phyloP scores from a whole-genome alignment of 768 basidiomycete species.

The Pulveroboletus ravenelii region DNA sequence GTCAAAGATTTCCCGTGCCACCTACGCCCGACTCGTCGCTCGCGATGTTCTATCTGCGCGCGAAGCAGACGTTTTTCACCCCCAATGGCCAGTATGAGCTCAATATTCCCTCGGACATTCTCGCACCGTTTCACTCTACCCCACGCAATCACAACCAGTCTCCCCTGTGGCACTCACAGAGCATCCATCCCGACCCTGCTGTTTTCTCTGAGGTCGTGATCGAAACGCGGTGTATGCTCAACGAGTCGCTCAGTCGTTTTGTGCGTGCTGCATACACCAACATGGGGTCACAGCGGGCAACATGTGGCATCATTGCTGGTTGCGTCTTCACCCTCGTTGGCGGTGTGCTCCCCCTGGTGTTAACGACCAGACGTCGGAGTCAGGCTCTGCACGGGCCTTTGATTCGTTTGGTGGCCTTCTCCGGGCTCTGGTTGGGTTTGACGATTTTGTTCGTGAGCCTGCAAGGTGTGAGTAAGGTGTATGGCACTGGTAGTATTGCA shows the following conservation, averaged over 20 bases:
- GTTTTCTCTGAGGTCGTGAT: constrained; percentile 57
- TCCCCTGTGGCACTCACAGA: constrained; percentile 26
- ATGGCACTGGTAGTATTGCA: neutral
- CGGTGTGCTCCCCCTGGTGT: constrained; percentile 48
- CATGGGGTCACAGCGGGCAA: constrained; percentile 64
- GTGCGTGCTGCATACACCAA: constrained; percentile 64
- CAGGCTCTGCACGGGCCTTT: constrained; percentile 37
- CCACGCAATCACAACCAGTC: constrained; percentile 8
- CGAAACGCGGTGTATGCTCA: constrained; percentile 55
- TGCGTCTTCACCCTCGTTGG: constrained; percentile 44
- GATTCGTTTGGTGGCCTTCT: constrained; percentile 55
- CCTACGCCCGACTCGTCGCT: constrained; percentile 47
- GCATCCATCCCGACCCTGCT: constrained; percentile 57
- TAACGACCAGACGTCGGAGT: constrained; percentile 39
- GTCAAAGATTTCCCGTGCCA: constrained; percentile 29
- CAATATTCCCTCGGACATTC: constrained; percentile 59
- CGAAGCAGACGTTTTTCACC: constrained; percentile 77
- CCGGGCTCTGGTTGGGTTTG: constrained; percentile 67
- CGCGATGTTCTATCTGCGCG: constrained; percentile 72
- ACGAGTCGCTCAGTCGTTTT: constrained; percentile 60
- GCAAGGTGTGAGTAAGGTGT: constrained; percentile 52
- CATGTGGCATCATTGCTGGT: constrained; percentile 68
- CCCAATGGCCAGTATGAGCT: constrained; percentile 72
- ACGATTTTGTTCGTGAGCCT: constrained; percentile 57
- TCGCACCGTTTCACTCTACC: constrained; percentile 51